Percentiles rank a stretch among this genome's conserved stretches.
Evolutionary conservation across 2,329 filamentous ascomycete species (phyloP).

Genomic region (Penicillium vulpinum): DNA sequence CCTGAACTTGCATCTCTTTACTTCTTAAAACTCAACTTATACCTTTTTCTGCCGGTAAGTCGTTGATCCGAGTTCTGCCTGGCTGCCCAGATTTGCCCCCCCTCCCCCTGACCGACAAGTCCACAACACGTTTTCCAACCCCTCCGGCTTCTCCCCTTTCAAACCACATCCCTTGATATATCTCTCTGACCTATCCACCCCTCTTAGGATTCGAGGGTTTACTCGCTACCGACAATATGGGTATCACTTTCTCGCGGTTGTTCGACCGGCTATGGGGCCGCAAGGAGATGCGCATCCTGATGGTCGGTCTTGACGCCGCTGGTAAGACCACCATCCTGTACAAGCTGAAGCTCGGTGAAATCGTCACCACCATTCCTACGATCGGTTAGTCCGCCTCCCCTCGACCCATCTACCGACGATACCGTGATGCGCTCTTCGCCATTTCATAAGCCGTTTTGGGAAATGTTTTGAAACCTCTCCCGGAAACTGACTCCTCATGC

Average conservation of each 20-base stretch:
- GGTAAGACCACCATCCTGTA: conserved; percentile 99
- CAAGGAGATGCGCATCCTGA: conserved; percentile 99
- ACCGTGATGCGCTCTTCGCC: conserved; percentile 2
- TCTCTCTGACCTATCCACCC: conserved; percentile 9
- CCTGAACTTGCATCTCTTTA: conserved; percentile 15
- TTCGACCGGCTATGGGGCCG: conserved; percentile 97
- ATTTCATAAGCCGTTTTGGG: background rate
- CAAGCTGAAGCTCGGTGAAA: conserved; percentile 98
- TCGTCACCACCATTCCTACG: conserved; percentile 98
- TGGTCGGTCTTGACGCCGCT: conserved; percentile 98
- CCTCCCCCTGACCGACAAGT: conserved; percentile 16
- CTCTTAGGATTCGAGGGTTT: conserved; percentile 14
- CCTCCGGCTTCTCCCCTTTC: conserved; percentile 15
- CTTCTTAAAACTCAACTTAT: background rate
- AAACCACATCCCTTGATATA: conserved; percentile 12
- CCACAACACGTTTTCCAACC: conserved; percentile 29
- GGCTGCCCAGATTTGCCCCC: conserved; percentile 5
- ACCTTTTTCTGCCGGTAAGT: conserved; percentile 15
- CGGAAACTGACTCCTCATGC: conserved; percentile 11
- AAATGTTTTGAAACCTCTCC: background rate
- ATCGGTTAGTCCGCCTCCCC: conserved; percentile 67
- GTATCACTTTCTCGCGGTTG: conserved; percentile 95
- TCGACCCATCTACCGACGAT: background rate
- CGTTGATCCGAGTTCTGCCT: background rate
- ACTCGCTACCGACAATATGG: conserved; percentile 67